phyloP scores from a whole-genome alignment of 139 green algal genomes.

The Chlamydomonas eustigma region DNA sequence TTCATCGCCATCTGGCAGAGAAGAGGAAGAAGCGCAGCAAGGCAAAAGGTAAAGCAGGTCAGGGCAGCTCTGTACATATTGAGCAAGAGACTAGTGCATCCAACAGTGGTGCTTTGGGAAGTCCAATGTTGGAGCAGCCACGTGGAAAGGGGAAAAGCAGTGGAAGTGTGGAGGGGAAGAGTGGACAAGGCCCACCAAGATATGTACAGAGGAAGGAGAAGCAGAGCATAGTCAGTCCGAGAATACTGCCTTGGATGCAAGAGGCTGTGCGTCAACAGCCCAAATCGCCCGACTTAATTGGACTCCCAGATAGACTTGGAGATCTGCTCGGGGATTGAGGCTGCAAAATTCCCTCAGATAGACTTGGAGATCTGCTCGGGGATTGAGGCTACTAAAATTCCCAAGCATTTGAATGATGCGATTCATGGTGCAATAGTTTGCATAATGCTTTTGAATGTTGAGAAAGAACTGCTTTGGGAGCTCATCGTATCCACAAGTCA shows the following conservation, averaged over 20 bases:
- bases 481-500: too few relatives aligned
- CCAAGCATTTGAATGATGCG: too few relatives aligned
- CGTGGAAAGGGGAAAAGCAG: too few relatives aligned
- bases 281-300: not conserved
- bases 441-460: too few relatives aligned
- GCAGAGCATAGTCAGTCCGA: not conserved
- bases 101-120: not conserved
- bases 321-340: not conserved
- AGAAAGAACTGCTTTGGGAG: too few relatives aligned
- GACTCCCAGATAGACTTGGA: not conserved
- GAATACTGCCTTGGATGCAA: not conserved
- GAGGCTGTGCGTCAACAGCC: not conserved
- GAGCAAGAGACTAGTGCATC: not conserved
- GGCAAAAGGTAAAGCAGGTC: not conserved
- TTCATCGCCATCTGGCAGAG: not conserved
- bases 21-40: conserved; percentile 6
- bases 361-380: not conserved
- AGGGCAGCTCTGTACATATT: not conserved
- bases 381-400: too few relatives aligned
- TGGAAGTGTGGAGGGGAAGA: too few relatives aligned
- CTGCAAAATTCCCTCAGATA: not conserved
- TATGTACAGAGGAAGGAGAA: too few relatives aligned
- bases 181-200: too few relatives aligned
- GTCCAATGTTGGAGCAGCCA: not conserved
- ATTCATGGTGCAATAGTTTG: too few relatives aligned